Evolutionary conservation across 2,329 filamentous ascomycete genomes (phyloP).

Genomic region (Trichoderma aggressivum): DNA sequence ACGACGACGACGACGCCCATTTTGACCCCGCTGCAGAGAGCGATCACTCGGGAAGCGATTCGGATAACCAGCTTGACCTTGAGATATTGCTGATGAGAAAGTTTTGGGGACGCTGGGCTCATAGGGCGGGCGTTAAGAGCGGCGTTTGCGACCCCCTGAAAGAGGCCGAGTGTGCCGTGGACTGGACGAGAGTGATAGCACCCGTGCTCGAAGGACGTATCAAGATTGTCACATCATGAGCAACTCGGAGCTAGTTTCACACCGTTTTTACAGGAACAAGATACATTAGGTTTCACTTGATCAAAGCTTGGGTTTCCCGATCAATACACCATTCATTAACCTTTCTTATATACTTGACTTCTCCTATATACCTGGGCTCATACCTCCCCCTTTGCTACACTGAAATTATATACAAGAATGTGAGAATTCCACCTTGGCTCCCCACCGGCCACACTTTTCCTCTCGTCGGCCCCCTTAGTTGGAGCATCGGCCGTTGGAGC

Average conservation of each 20-base stretch:
- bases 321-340: neutral
- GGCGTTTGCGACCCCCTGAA: conserved; percentile 52
- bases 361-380: neutral
- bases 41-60: conserved; percentile 34
- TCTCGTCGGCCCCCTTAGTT: neutral
- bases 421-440: neutral
- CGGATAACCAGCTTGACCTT: conserved; percentile 45
- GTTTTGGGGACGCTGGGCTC: conserved; percentile 71
- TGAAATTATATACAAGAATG: neutral
- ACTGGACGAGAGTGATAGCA: conserved; percentile 79
- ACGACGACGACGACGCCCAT: conserved; percentile 44
- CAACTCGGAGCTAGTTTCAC: neutral
- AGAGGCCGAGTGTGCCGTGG: conserved; percentile 57
- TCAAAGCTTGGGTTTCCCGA: neutral
- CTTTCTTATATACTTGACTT: neutral
- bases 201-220: conserved; percentile 78
- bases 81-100: conserved; percentile 64
- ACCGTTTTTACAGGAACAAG: neutral
- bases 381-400: too few species aligned
- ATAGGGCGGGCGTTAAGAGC: conserved; percentile 59
- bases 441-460: neutral
- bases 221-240: conserved; percentile 36
- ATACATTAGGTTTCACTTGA: neutral
- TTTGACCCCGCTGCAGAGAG: conserved; percentile 31
- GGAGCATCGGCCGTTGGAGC: neutral